Percentiles rank a stretch among this genome's conserved stretches.
These are phyloP conservation scores for Diplogelasinospora grovesii DNA, from an alignment of 495 filamentous ascomycete genomes.

Conservation along the genomic window DNA sequence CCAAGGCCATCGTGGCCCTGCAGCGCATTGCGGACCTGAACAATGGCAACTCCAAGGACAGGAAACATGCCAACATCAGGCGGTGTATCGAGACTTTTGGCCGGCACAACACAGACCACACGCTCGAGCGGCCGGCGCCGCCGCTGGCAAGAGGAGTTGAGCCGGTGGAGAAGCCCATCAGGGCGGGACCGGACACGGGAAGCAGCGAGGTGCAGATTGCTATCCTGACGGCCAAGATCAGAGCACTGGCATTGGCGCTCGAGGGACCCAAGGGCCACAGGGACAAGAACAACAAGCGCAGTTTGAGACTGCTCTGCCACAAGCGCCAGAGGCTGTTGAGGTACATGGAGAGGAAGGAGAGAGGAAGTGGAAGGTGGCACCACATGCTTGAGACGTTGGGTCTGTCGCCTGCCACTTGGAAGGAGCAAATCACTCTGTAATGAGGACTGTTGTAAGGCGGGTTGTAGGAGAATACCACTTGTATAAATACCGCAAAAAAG, in stretches of 20 bases:
- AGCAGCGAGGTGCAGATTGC: constrained; percentile 94
- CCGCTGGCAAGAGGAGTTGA: constrained; percentile 32
- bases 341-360: constrained; percentile 83
- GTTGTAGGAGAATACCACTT: constrained; percentile 4
- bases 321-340: constrained; percentile 77
- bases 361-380: constrained; percentile 83
- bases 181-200: constrained; percentile 84
- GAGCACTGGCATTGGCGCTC: constrained; percentile 61
- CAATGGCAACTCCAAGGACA: constrained; percentile 70
- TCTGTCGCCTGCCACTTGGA: constrained; percentile 78
- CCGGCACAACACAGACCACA: constrained; percentile 77
- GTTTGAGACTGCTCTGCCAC: constrained; percentile 78
- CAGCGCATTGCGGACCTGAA: constrained; percentile 65
- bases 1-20: constrained; percentile 58
- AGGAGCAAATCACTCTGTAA: constrained; percentile 76
- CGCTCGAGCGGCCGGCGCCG: constrained; percentile 47
- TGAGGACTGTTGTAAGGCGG: neutral
- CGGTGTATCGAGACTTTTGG: constrained; percentile 85
- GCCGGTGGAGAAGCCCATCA: constrained; percentile 47
- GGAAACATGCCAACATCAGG: constrained; percentile 68
- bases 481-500: constrained; percentile 8
- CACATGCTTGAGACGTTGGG: constrained; percentile 75
- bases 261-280: constrained; percentile 47
- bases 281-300: constrained; percentile 92
- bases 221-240: constrained; percentile 93